A percentile compares a stretch with the other conserved stretches of the same genome.
Conservation (phyloP, 192 early-diverging fungal species). For the Coemansia aciculifera region DNA sequence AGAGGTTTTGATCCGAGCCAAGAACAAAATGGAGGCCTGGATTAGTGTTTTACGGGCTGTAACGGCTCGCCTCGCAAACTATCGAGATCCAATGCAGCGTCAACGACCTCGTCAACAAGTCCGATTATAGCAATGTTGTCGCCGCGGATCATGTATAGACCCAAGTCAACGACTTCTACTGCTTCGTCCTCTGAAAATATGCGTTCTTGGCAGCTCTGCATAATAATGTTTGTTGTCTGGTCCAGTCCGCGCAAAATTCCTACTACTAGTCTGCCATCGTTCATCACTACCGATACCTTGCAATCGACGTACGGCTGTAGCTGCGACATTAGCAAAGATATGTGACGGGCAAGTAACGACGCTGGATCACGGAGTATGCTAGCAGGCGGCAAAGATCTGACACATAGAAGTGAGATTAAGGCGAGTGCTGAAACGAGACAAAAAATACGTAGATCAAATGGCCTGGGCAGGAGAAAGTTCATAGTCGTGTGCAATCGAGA, state of each 20-base stretch:
- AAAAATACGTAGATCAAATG: not conserved
- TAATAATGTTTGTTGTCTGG: constrained; percentile 57
- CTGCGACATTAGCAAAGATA: constrained; percentile 40
- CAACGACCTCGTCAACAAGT: constrained; percentile 42
- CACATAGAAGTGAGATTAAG: constrained; percentile 1
- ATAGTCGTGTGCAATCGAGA: not conserved
- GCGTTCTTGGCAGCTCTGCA: constrained; percentile 56
- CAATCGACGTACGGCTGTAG: constrained; percentile 43
- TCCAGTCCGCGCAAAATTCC: constrained; percentile 57
- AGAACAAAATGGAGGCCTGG: not conserved
- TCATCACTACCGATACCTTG: constrained; percentile 44
- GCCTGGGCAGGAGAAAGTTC: not conserved
- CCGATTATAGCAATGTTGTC: constrained; percentile 57
- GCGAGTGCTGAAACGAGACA: not conserved
- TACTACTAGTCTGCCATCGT: constrained; percentile 48
- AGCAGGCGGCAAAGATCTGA: not conserved
- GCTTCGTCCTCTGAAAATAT: constrained; percentile 57
- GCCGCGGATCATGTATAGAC: constrained; percentile 58
- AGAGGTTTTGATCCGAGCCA: not conserved
- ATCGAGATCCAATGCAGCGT: constrained; percentile 38
- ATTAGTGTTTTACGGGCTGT: constrained; percentile 29
- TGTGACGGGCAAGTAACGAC: not conserved
- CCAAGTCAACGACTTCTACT: constrained; percentile 54
- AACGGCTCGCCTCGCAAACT: constrained; percentile 25
- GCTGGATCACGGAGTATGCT: constrained; percentile 4